Evolutionary conservation across 306 rosid species (phyloP), one percentile per base, ranked within the genome.

Genomic region (Rubus parviflorus): DNA sequence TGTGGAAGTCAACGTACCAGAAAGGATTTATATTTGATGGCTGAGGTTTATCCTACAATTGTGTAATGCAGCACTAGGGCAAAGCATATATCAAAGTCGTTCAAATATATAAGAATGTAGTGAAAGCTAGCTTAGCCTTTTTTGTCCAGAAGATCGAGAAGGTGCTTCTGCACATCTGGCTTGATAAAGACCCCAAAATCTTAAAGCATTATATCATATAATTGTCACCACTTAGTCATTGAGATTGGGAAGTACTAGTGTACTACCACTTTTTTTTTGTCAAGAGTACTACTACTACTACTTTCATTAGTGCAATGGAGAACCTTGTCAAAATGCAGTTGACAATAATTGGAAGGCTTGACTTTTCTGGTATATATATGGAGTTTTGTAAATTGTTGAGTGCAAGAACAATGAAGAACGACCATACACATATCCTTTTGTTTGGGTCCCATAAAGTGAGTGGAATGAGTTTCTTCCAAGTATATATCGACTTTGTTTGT

Each of bases 261-360:
- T 25, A 25, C 35, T 30, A 30, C 35, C 2, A 30, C 41, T 37
- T n/a, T n/a, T n/a, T n/a, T n/a, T n/a, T n/a, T n/a, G n/a, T n/a
- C n/a, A n/a, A n/a, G n/a, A n/a, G n/a, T n/a, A n/a, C 35, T 30
- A 30, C 35, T 30, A 30, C 41, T 37, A 42, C 42, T 30, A 73
- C 77, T 73, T 73, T 15, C 54, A 23, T 7, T 3, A 37, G 69
- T 64, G 69, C 46, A 64, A 37, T 64, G 23, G 69, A 15, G 69
- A 64, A 64, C 69, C 46, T 37, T 41, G 10, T 63, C 68, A 63
- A 35, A 8, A 63, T 63, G 62, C 20, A 30, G 8, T 58, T 61
- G 4, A 25, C 19, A 30, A 6, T 30, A 30, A 61, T 30, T 35
- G 42, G 42, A 61, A 61, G 67, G 67, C 67, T 25, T 10, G 41